Evolutionary conservation across 192 early-diverging fungal genomes (phyloP), one percentile per base, ranked within the genome.

Genomic region (Backusella westeae): DNA sequence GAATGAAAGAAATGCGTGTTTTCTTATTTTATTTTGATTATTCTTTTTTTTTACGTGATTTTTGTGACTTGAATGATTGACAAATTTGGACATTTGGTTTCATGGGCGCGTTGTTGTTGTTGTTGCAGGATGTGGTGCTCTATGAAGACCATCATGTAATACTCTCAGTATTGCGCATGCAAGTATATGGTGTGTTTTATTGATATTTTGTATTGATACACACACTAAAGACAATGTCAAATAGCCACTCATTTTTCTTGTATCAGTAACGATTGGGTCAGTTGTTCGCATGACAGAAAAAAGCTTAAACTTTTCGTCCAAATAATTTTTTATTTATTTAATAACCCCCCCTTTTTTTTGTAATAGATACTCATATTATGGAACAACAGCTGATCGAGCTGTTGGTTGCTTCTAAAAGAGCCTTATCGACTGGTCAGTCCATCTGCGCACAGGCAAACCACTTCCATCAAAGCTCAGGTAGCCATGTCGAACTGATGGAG

Each of bases 311-410:
- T 32, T 32, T 32, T 32, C 32, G 32, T 3, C 32, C 32, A 32
- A 32, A 32, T 0, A 32, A 32, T 32, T 32, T 32, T 32, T 3
- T 32, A 0, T 32, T 32, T 32, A 32, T 32, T 32, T 32, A 3
- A 32, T 32, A 32, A 3, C 2, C 32, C 53, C 17, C 23, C 53
- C 17, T 9, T 23, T 9, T 59, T 59, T 59, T 59, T 59, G 5
- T 59, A 17, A 17, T 44, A 44, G 6, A 44, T 17, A 39, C 38
- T 44, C 26, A 26, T 4, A 26, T 63, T 5, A 82, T 83, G 76
- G 78, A 83, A 53, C 75, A 80, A 46, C 67, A 83, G 19, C 35
- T 83, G 14, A 80, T 83, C 3, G 74, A 59, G 8, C 46, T 83
- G 23, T 59, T 83, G 1, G 32, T 80, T 35, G 70, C 71, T 21